A percentile compares a stretch with the other conserved stretches of the same genome.
Evolutionary conservation across 805 yeast species (phyloP).

Genomic region (Metschnikowia lunata): DNA sequence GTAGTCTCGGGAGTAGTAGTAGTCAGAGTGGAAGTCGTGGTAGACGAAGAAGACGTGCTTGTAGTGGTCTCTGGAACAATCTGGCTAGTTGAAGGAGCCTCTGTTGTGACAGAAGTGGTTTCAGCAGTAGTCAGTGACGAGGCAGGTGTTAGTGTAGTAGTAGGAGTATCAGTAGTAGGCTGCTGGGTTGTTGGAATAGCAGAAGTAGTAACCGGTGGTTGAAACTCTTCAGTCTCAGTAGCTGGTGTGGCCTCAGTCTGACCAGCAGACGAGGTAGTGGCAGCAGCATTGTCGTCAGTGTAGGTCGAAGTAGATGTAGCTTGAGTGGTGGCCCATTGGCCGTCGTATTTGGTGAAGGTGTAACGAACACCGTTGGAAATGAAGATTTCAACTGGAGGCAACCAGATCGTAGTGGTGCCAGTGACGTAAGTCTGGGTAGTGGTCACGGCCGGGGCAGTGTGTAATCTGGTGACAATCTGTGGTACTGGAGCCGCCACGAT

Average conservation of each 20-base stretch:
- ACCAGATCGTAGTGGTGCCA: constrained; percentile 45
- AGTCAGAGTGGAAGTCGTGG: constrained; percentile 14
- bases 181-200: neutral
- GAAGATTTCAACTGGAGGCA: constrained; percentile 51
- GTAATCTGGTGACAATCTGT: constrained; percentile 46
- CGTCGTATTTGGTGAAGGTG: constrained; percentile 40
- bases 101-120: constrained; percentile 4
- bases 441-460: constrained; percentile 54
- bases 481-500: constrained; percentile 35
- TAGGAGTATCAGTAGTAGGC: constrained; percentile 6
- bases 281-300: constrained; percentile 7
- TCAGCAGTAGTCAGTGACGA: constrained; percentile 9
- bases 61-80: constrained; percentile 15
- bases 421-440: constrained; percentile 38
- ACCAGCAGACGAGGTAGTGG: constrained; percentile 8
- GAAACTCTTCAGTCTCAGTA: neutral
- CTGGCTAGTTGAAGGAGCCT: constrained; percentile 8
- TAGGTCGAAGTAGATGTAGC: constrained; percentile 31
- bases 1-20: constrained; percentile 8
- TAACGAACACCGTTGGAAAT: constrained; percentile 50
- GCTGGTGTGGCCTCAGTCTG: constrained; percentile 2
- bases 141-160: constrained; percentile 11
- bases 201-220: neutral
- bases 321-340: constrained; percentile 30
- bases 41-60: constrained; percentile 13